Conservation (phyloP, 106 monocot species). For the Cymbidium sinense region DNA sequence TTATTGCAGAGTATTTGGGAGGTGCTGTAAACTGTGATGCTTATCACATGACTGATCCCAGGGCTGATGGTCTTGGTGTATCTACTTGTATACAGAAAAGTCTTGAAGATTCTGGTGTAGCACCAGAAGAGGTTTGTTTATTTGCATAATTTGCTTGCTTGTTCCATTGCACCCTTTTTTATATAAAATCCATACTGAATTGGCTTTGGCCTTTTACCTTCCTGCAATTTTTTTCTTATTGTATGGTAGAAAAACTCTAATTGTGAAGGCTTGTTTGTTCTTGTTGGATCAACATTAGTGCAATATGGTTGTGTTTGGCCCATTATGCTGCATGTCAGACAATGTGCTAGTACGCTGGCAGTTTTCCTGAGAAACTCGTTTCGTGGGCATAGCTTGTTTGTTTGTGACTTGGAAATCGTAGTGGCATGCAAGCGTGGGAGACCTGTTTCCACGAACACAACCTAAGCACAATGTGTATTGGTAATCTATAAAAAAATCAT, state of each 20-base stretch:
- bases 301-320: not conserved
- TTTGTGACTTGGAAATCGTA: not conserved
- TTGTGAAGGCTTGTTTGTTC: not conserved
- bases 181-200: not conserved
- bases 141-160: not conserved
- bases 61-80: conserved; percentile 94
- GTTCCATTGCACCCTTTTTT: not conserved
- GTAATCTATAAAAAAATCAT: too few relatives aligned
- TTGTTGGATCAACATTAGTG: not conserved
- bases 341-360: not conserved
- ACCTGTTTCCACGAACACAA: too few relatives aligned
- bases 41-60: conserved; percentile 98
- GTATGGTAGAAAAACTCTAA: not conserved
- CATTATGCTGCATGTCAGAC: not conserved
- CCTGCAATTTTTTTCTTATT: not conserved
- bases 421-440: not conserved
- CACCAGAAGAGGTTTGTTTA: conserved; percentile 76
- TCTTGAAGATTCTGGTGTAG: conserved; percentile 89
- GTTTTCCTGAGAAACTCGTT: not conserved
- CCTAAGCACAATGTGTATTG: too few relatives aligned
- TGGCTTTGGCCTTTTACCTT: not conserved
- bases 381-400: not conserved
- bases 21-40: conserved; percentile 99
- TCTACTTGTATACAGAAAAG: conserved; percentile 79
- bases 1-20: conserved; percentile 93